Base-by-base conservation (phyloP, 441 rosid genomes). In the Brassica hybrid region DNA sequence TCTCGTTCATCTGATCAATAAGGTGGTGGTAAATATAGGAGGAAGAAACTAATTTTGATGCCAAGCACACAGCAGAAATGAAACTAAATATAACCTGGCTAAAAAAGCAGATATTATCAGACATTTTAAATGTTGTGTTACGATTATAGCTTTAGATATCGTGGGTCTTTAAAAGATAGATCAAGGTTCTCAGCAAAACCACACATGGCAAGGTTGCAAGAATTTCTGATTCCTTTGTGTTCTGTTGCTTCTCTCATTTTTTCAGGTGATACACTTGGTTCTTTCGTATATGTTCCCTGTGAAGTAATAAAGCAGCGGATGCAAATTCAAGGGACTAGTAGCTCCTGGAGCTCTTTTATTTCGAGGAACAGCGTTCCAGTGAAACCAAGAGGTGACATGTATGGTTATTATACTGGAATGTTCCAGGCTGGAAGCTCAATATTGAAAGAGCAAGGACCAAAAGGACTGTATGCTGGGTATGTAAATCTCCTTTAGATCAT, bases 291-390 rank as follows among this genome's bases (percentile, higher is more conserved):
- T 84, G 98, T 94, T 73, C 98, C 98, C 17, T 94, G 97, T 71
- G 98, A 94, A 87, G 97, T 94, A 68, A 88, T 94, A 83, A 94
- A 94, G 90, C 98, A 90, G 76, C 93, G 97, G 67, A 94, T 94
- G 98, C 98, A 94, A 87, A 85, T 94, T 77, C 98, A 94, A 84
- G 98, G 98, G 72, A 84, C 97, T 6, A 80, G 74, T 80, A 80
- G 81, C 68, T 92, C 98, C 59, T 94, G 95, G 97, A 83, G 80
- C 80, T 84, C 94, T 54, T 72, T 73, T 59, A 76, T 81, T 7
- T 57, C 85, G 52, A 88, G 90, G 81, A 83, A 85, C 56, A 75
- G 76, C 54, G 38, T 85, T 65, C 80, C 65, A 4, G 73, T 48
- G 19, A 85, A 86, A 77, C 82, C 94, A 70, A 80, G 87, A 71